Evolutionary conservation across 192 early-diverging fungal genomes (phyloP).

Genomic region (Backusella morwellensis): DNA sequence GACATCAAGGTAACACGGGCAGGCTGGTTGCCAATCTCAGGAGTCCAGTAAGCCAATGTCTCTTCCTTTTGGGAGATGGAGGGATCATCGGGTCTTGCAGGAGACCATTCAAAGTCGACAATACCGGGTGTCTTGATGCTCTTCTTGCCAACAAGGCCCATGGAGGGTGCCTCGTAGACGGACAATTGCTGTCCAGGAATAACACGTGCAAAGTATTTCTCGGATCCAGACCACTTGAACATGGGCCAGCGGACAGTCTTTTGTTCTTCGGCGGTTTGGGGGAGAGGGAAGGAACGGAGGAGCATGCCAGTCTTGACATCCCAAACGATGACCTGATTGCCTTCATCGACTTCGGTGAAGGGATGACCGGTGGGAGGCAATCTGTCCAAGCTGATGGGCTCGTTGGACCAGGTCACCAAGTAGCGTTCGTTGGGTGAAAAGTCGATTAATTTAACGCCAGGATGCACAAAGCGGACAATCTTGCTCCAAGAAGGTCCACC

Average conservation of each 20-base stretch:
- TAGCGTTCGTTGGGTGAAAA: conserved; percentile 95
- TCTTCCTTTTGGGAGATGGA: conserved; percentile 52
- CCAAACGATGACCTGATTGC: conserved; percentile 84
- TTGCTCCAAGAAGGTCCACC: conserved; percentile 90
- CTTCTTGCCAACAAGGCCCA: conserved; percentile 95
- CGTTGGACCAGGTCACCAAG: conserved; percentile 87
- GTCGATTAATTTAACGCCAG: conserved; percentile 86
- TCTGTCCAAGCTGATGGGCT: conserved; percentile 66
- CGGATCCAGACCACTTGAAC: conserved; percentile 96
- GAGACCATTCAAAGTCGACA: conserved; percentile 77
- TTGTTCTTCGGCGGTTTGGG: conserved; percentile 45
- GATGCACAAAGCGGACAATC: conserved; percentile 90
- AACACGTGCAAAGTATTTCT: conserved; percentile 92
- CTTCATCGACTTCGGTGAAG: conserved; percentile 67
- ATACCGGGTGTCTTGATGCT: conserved; percentile 81
- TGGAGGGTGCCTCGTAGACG: conserved; percentile 92
- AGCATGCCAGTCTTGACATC: conserved; percentile 83
- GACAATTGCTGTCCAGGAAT: conserved; percentile 70
- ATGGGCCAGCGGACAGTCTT: conserved; percentile 84
- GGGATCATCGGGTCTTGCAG: conserved; percentile 41
- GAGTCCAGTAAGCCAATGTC: conserved; percentile 93
- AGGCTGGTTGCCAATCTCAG: conserved; percentile 92
- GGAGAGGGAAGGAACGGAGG: conserved; percentile 84
- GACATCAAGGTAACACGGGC: conserved; percentile 91
- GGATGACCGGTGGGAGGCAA: conserved; percentile 58